Percentiles rank a stretch among this genome's conserved stretches.
phyloP scores from a whole-genome alignment of 306 rosid genomes.

The Cucumis hystrix region DNA sequence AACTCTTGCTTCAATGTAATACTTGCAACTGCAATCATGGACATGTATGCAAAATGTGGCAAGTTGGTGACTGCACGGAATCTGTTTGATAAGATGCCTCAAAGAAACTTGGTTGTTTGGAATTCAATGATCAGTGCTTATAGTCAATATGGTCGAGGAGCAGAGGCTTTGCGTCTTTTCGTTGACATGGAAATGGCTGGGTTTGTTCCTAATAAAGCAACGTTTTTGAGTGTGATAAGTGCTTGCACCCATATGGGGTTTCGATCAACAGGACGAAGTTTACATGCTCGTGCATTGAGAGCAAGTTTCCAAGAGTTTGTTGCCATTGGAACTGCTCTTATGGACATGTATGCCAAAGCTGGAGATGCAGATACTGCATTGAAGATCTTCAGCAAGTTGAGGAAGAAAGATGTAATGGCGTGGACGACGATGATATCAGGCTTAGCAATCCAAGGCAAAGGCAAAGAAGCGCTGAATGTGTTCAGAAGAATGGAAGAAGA shows the following conservation, averaged over 20 bases:
- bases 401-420: conserved; percentile 51
- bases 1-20: conserved; percentile 24
- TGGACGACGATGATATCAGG: conserved; percentile 65
- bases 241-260: conserved; percentile 38
- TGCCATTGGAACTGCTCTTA: conserved; percentile 49
- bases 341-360: conserved; percentile 56
- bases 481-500: conserved; percentile 59
- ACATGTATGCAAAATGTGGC: conserved; percentile 77
- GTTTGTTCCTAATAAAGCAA: conserved; percentile 38
- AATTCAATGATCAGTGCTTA: conserved; percentile 55
- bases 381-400: conserved; percentile 31
- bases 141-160: conserved; percentile 35
- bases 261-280: conserved; percentile 38
- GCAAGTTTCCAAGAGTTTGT: conserved; percentile 20
- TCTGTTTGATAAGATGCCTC: conserved; percentile 50
- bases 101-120: conserved; percentile 49
- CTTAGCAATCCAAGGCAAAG: conserved; percentile 58
- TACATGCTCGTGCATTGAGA: conserved; percentile 44
- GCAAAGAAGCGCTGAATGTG: conserved; percentile 38
- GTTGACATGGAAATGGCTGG: conserved; percentile 25
- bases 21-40: conserved; percentile 56
- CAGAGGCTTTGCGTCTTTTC: conserved; percentile 34
- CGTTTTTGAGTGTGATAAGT: conserved; percentile 37
- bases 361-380: conserved; percentile 44
- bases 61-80: conserved; percentile 40